Percentiles rank a stretch among this genome's conserved stretches.
Conservation (phyloP, 1,284 basidiomycete genomes). For the Ganoderma resinaceum region DNA sequence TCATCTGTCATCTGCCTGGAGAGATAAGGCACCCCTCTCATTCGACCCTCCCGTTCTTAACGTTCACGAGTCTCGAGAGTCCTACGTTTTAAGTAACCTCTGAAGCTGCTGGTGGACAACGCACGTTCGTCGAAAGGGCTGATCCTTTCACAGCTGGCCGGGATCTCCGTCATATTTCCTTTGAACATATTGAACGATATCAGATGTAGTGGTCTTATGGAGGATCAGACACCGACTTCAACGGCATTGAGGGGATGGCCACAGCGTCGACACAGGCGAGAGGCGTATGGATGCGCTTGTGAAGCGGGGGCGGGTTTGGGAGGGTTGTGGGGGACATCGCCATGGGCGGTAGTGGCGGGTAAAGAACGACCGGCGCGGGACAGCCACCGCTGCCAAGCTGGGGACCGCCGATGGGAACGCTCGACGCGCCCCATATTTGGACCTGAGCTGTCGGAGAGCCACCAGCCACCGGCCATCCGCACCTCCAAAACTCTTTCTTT, state of each 20-base stretch:
- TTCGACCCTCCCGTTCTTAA: not conserved
- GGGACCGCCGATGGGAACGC: not conserved
- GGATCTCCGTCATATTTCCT: not conserved
- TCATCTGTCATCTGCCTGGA: no score
- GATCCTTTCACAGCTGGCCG: not conserved
- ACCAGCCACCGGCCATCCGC: slow-evolving; percentile 1
- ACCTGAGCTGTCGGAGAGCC: not conserved
- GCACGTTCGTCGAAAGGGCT: not conserved
- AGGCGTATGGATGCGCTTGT: not conserved
- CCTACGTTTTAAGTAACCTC: not conserved
- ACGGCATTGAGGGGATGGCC: not conserved
- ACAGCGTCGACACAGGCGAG: not conserved
- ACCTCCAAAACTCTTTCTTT: not conserved
- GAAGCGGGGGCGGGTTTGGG: not conserved
- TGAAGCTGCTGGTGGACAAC: not conserved
- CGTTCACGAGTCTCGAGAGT: no score
- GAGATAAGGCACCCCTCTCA: no score
- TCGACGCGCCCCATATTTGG: slow-evolving; percentile 10
- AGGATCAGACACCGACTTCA: no score
- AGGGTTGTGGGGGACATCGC: slow-evolving; percentile 15
- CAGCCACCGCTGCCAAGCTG: slow-evolving; percentile 9
- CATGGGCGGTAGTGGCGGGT: slow-evolving; percentile 11
- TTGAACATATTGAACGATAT: not conserved
- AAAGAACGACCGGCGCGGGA: slow-evolving; percentile 9
- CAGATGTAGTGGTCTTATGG: no score